phyloP scores from a whole-genome alignment of 2,329 filamentous ascomycete species.

The Aspergillus versicolor region DNA sequence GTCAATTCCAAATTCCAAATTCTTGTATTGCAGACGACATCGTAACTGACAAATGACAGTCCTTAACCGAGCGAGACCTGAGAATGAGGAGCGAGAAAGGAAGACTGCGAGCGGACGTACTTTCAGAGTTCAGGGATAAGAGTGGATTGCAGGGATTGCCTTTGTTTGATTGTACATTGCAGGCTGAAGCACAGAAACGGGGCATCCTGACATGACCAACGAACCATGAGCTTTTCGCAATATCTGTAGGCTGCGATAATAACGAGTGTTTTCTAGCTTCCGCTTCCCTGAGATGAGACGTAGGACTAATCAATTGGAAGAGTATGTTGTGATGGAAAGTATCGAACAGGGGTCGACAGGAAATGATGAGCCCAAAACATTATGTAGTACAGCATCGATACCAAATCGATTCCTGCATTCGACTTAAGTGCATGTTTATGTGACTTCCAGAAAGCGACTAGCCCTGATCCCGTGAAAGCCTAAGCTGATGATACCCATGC shows the following conservation, averaged over 20 bases:
- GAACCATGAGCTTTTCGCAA: slow-evolving; percentile 9
- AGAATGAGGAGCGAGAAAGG: slow-evolving; percentile 94
- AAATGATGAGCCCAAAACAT: background rate
- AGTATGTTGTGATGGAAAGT: background rate
- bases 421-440: no score
- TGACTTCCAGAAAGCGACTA: background rate
- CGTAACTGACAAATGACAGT: slow-evolving; percentile 58
- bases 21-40: background rate
- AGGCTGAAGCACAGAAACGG: slow-evolving; percentile 14
- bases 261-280: background rate
- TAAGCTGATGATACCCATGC: background rate
- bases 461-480: background rate
- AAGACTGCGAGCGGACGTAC: slow-evolving; percentile 97
- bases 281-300: background rate
- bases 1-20: background rate
- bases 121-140: slow-evolving; percentile 65
- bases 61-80: slow-evolving; percentile 89
- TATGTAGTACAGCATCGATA: background rate
- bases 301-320: background rate
- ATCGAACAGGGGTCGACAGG: background rate
- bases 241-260: slow-evolving; percentile 14
- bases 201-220: slow-evolving; percentile 10
- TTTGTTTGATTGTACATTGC: slow-evolving; percentile 26
- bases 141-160: slow-evolving; percentile 6
- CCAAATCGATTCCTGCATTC: background rate